Evolutionary conservation across 2,329 filamentous ascomycete species (phyloP).

Genomic region (Coniochaeta sp.): DNA sequence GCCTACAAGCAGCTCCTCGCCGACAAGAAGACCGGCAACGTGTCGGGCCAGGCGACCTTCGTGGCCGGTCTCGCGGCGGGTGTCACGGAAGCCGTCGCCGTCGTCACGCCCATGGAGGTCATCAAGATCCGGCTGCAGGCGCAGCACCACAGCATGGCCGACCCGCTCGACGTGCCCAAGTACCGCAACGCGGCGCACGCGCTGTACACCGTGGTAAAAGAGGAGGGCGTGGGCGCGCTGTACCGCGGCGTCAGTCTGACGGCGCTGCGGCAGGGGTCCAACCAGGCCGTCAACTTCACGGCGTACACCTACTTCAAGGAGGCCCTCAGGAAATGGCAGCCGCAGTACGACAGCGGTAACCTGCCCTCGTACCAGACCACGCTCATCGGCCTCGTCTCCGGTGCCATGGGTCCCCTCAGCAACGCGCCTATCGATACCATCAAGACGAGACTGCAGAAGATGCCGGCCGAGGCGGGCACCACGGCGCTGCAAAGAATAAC

Average conservation of each 20-base stretch:
- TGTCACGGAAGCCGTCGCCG: constrained; percentile 90
- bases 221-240: constrained; percentile 81
- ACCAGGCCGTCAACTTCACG: constrained; percentile 98
- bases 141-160: constrained; percentile 95
- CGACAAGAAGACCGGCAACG: constrained; percentile 55
- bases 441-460: constrained; percentile 93
- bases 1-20: constrained; percentile 82
- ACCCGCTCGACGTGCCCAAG: constrained; percentile 92
- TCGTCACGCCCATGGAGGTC: constrained; percentile 98
- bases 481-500: constrained; percentile 73
- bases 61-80: constrained; percentile 77
- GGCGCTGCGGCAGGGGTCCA: constrained; percentile 87
- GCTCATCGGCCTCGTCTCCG: constrained; percentile 79
- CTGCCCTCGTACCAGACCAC: constrained; percentile 88
- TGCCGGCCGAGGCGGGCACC: constrained; percentile 71
- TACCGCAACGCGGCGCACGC: constrained; percentile 88
- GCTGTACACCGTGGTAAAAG: constrained; percentile 79
- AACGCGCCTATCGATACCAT: constrained; percentile 99
- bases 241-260: constrained; percentile 94
- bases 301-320: constrained; percentile 93
- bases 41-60: constrained; percentile 65
- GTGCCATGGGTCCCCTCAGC: constrained; percentile 90
- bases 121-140: constrained; percentile 98
- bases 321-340: constrained; percentile 64
- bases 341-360: constrained; percentile 53